Base-by-base conservation (phyloP, 2,329 filamentous ascomycete genomes). In the Botrytis sinoallii region DNA sequence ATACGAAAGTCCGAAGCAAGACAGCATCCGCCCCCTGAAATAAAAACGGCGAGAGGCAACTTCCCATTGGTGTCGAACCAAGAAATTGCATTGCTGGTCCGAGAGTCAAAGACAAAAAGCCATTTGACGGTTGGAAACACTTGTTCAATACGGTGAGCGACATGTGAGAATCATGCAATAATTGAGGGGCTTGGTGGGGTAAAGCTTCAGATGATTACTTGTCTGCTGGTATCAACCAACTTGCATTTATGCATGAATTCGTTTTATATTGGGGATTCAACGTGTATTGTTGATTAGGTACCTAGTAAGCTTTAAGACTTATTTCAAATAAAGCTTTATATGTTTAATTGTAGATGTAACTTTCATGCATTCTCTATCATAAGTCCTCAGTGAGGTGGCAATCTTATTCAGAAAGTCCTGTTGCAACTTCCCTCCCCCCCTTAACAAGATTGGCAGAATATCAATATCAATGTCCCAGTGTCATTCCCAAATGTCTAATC, bases 101-200 rank as follows among this genome's bases (percentile, higher is more conserved):
- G 35, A 42, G 65, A 68, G 65, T 48, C 65, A 64, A 38, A 55
- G 48, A n/a, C 25, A 40, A 42, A 40, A 38, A 57, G 52, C 61
- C 18, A n/a, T 29, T n/a, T 38, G 65, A 52, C 65, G 57, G 68
- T 46, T 70, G 42, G 57, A 63, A 70, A 70, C 68, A 63, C 68
- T 70, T 71, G 57, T 48, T 71, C 57, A 71, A n/a, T 71, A 71
- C 42, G 65, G 65, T 40, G 35, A 14, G 65, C 20, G 65, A 42
- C 46, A 68, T 29, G 9, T 4, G 1, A 7, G 4, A 8, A 10
- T n/a, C 35, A 29, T 61, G 69, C 69, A 64, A 22, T 38, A 71
- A 71, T 71, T 48, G 69, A 71, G 69, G 69, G 69, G 69, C 69
- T 71, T 71, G 46, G 69, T 71, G 69, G 69, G 69, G 69, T 64